Evolutionary conservation across 805 yeast genomes (phyloP), one percentile per base, ranked within the genome.

Genomic region (Candida boleticola): DNA sequence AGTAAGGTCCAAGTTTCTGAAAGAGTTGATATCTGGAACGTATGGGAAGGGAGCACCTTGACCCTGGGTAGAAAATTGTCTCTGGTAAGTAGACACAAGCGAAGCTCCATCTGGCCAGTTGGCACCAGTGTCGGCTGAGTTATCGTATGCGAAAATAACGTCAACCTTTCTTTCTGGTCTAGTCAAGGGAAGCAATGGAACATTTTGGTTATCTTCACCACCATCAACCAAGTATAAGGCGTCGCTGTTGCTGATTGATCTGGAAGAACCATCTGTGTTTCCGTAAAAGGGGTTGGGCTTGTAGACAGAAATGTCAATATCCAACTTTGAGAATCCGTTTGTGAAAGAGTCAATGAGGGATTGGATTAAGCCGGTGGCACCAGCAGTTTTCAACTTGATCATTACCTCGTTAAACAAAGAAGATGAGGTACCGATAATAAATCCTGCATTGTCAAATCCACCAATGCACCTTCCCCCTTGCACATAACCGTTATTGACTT

Each of bases 1-100:
- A 20, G 86, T 79, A 44, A 86, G 68, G 40, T 84, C 83, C 48
- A 66, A 53, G 42, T 74, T 72, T n/a, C 80, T 55, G 58, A 87
- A 85, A 1, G 88, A 73, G 37, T 75, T 65, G 16, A 61, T 66
- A 53, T 79, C 86, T 17, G 96, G 96, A 40, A 89, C 90, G 51
- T 82, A 77, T 7, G 96, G 95, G 72, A 85, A 83, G 1, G 83
- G 74, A 19, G 87, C 76, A 34, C 79, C 77, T 46, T 74, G 70
- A 14, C 83, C 83, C 50, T 75, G 74, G 3, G 46, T 42, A 3
- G 53, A 49, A 46, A 66, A 67, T 46, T 61, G 72, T 42, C 72
- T 51, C 37, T 58, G 43, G 43, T 57, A 68, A 0, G 73, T 62
- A 19, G 55, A 57, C 22, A 66, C 56, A 37, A 68, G 45, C 1